phyloP scores from a whole-genome alignment of 768 basidiomycete genomes.

The Clathrus columnatus region DNA sequence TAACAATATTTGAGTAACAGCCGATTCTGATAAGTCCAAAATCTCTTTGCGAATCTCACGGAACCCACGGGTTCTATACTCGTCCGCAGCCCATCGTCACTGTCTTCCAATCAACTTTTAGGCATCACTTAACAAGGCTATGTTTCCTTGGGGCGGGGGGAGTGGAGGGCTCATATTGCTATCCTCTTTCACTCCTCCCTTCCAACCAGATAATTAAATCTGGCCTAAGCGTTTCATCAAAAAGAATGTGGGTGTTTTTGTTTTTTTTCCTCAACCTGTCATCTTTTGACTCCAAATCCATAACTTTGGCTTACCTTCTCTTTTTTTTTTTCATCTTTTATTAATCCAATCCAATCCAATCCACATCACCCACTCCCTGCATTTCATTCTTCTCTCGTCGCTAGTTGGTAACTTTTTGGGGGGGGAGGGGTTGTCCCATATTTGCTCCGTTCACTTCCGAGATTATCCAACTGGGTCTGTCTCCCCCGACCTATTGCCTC shows the following conservation, averaged over 20 bases:
- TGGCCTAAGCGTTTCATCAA: neutral
- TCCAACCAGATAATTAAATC: neutral
- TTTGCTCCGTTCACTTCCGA: neutral
- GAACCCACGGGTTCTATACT: neutral
- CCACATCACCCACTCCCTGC: too few relatives aligned
- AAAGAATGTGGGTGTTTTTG: neutral
- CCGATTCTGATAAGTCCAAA: neutral
- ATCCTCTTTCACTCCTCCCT: neutral
- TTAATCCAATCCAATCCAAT: neutral
- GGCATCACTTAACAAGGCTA: neutral
- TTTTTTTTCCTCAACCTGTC: too few relatives aligned
- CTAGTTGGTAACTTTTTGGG: too few relatives aligned
- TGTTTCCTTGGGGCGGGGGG: neutral
- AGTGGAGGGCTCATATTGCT: too few relatives aligned
- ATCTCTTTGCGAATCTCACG: conserved; percentile 6
- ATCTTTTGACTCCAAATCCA: too few relatives aligned
- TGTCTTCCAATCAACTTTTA: conserved; percentile 6
- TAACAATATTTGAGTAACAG: neutral
- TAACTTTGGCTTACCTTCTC: neutral
- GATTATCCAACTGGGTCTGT: conserved; percentile 1
- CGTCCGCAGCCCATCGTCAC: neutral
- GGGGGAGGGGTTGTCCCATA: conserved; percentile 1
- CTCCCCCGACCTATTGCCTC: conserved; percentile 7
- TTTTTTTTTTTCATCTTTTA: neutral
- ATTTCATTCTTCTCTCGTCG: too few relatives aligned